A percentile compares a stretch with the other conserved stretches of the same genome.
These are phyloP conservation scores for Zoysia pacifica DNA, from an alignment of 176 grass and related monocot species.

Conservation along the genomic window DNA sequence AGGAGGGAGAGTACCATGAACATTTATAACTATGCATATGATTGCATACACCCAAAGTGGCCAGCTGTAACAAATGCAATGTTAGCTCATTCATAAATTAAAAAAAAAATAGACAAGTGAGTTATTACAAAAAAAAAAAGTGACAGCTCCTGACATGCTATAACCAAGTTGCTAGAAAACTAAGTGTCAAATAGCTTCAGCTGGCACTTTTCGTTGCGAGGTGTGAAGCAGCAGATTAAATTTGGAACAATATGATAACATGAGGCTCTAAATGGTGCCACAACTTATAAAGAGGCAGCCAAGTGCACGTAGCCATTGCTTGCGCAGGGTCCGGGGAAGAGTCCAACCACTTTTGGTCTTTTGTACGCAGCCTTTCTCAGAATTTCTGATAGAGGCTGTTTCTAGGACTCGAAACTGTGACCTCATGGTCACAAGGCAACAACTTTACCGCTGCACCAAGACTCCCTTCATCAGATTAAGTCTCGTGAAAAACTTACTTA, in stretches of 20 bases:
- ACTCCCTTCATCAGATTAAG: not conserved
- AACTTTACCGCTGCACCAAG: too few relatives aligned
- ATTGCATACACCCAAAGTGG: slow-evolving; percentile 89
- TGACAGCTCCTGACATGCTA: not conserved
- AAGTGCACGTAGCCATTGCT: too few relatives aligned
- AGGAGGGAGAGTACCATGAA: slow-evolving; percentile 64
- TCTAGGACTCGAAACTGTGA: too few relatives aligned
- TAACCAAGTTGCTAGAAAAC: slow-evolving; percentile 15
- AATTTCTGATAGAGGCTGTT: too few relatives aligned
- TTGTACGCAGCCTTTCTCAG: too few relatives aligned
- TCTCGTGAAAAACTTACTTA: not conserved
- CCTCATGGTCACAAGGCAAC: too few relatives aligned
- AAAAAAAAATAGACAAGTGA: not conserved
- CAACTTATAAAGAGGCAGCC: not conserved
- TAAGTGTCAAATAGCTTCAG: not conserved
- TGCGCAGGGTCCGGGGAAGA: too few relatives aligned
- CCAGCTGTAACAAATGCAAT: slow-evolving; percentile 68
- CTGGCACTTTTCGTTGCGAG: not conserved
- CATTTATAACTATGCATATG: slow-evolving; percentile 80
- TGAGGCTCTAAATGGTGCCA: not conserved
- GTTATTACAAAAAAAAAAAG: not conserved
- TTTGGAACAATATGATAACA: not conserved
- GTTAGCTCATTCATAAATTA: slow-evolving; percentile 28
- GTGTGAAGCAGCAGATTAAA: not conserved
- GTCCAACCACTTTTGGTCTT: too few relatives aligned